Base-by-base conservation (phyloP, 495 filamentous ascomycete species). In the Penicillium coprophilum region DNA sequence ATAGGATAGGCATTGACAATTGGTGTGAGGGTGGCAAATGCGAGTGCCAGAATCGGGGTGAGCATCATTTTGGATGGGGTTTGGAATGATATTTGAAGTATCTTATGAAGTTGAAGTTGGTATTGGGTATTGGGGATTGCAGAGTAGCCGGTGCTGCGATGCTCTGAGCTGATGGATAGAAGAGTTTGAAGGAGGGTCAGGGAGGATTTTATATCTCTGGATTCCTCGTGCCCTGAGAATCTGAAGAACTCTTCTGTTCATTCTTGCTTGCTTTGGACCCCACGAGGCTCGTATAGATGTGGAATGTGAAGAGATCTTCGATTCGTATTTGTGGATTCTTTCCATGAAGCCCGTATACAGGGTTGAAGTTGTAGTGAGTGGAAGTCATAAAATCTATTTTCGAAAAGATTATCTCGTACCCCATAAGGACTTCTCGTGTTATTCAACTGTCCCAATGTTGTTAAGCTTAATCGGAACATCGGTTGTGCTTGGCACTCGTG, bases 1-100 rank as follows among this genome's bases (percentile, higher is more conserved):
- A 62, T 53, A 24, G 51, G 57, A 13, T 60, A 60, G 20, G 46
- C 60, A 31, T 28, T 63, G 48, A 41, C 48, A 11, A 59, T n/a
- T 7, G 60, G 56, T 0, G 53, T 23, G 15, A 58, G 24, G 15
- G 50, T 27, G 8, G 50, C 43, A 9, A 59, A 24, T 6, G 60
- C 34, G 9, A 63, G 43, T 23, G 60, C 53, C 21, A 60, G 10
- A 21, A 60, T 30, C 10, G 53, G 55, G 50, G 39, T 55, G 46
- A 52, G 31, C 8, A 52, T 20, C 59, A 61, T 61, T 4, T 32
- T 55, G 50, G 31, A 32, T n/a, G 13, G 36, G 15, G 20, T 32
- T 15, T 36, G n/a, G 3, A 19, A 15, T 20, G 12, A 47, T 12
- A 47, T 9, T 47, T 31, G 45, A 13, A 46, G 28, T 30, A 38